phyloP scores from a whole-genome alignment of 2,329 filamentous ascomycete genomes.

The Cytospora mali region DNA sequence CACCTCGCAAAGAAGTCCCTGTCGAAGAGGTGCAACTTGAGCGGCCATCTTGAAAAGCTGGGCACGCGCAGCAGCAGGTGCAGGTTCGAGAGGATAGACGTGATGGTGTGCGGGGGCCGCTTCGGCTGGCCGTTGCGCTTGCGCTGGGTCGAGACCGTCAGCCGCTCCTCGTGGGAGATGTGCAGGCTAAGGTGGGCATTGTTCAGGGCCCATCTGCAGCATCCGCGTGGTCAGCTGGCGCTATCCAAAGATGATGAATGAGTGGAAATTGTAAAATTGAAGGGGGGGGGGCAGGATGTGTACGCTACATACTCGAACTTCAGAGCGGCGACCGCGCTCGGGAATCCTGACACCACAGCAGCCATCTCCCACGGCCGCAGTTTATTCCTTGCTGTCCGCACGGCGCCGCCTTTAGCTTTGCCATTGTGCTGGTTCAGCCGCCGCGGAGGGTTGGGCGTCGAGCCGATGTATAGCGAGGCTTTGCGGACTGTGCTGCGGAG shows the following conservation, averaged over 20 bases:
- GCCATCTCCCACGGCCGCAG: constrained; percentile 92
- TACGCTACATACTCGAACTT: constrained; percentile 88
- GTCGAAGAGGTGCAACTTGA: constrained; percentile 78
- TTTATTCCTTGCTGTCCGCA: constrained; percentile 66
- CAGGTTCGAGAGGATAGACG: constrained; percentile 74
- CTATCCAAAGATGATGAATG: neutral
- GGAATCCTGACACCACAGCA: constrained; percentile 83
- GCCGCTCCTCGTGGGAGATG: constrained; percentile 66
- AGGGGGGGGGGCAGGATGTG: neutral
- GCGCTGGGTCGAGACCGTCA: constrained; percentile 53
- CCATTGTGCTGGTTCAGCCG: constrained; percentile 94
- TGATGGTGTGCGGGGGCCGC: constrained; percentile 62
- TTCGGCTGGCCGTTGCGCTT: constrained; percentile 59
- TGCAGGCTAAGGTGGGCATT: constrained; percentile 82
- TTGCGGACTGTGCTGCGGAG: constrained; percentile 78
- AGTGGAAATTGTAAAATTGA: too few species aligned
- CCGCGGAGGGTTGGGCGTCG: constrained; percentile 83
- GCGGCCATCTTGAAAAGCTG: constrained; percentile 82
- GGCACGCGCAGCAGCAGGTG: constrained; percentile 77
- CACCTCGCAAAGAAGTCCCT: constrained; percentile 71
- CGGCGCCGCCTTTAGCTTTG: constrained; percentile 76
- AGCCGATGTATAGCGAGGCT: constrained; percentile 81
- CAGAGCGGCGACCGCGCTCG: constrained; percentile 80
- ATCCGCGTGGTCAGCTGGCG: neutral
- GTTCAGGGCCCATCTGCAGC: constrained; percentile 81